Base-by-base conservation (phyloP, 441 rosid genomes). In the Erodium texanum region DNA sequence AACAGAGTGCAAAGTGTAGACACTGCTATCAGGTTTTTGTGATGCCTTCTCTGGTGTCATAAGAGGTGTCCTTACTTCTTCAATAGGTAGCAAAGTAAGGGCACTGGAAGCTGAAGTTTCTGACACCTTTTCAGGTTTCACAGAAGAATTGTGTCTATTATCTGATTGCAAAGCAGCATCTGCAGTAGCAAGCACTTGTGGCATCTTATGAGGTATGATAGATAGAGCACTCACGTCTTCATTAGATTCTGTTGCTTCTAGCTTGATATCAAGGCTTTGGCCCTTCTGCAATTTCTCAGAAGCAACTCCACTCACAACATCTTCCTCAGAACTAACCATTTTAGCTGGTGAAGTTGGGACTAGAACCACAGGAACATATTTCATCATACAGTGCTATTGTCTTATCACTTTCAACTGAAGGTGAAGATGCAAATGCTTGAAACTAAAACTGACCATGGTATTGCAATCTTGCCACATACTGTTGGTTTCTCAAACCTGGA, bases 321-420 rank as follows among this genome's bases (percentile, higher is more conserved):
- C 80, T 66, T 85, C 79, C 67, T 68, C 82, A 5, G 79, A 65
- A 61, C 79, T 75, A 73, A 73, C 83, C 86, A 77, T 80, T 67
- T 70, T 68, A 67, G 65, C 70, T 75, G 71, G 65, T 27, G 70
- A 76, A 74, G 54, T 74, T 69, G 3, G 66, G 32, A 73, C n/a
- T 71, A 77, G 72, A 69, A 74, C 71, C 65, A 70, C 71, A 67
- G 52, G 66, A 56, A 62, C 22, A 65, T 75, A 73, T 71, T 65
- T 58, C 38, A 64, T 71, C 70, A 75, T 66, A 70, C 58, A 29
- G 18, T 62, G 72, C 56, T 62, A 50, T 62, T 66, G 36, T 11
- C 20, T 36, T 38, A 36, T 20, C 58, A 20, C 62, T 20, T 66
- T 19, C n/a, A 10, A 48, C 7, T 18, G 27, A 24, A 54, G 32